A percentile compares a stretch with the other conserved stretches of the same genome.
These are phyloP conservation scores for Pilobolus umbonatus DNA, from an alignment of 192 early-diverging fungal species.

Conservation along the genomic window DNA sequence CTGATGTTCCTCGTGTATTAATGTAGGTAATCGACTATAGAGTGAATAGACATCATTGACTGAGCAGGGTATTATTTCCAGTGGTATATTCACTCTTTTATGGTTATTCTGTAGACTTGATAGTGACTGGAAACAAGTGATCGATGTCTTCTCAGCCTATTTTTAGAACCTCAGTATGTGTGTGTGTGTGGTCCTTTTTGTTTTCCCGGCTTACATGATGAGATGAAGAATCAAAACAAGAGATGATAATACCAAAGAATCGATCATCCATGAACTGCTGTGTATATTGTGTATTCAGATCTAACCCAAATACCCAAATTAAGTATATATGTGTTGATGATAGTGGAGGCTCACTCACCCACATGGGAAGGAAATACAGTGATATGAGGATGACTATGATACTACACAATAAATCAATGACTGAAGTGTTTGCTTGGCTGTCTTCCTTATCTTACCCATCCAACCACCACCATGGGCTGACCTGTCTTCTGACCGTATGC, in stretches of 20 bases:
- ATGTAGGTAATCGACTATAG: conserved; percentile 30
- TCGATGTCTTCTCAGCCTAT: conserved; percentile 39
- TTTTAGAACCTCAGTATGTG: background rate
- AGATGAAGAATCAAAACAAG: conserved; percentile 41
- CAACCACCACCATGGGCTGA: conserved; percentile 39
- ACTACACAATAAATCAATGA: conserved; percentile 23
- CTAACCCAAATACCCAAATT: conserved; percentile 12
- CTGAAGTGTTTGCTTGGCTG: background rate
- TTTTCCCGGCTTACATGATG: conserved; percentile 28
- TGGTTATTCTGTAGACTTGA: conserved; percentile 7
- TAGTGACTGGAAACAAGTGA: conserved; percentile 45
- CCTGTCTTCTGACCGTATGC: conserved; percentile 10
- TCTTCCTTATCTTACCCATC: conserved; percentile 37
- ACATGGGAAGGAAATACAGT: conserved; percentile 51
- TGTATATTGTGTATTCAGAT: conserved; percentile 42
- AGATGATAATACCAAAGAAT: conserved; percentile 50
- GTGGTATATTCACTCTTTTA: background rate
- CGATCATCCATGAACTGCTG: conserved; percentile 47
- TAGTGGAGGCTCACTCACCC: conserved; percentile 17
- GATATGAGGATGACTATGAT: conserved; percentile 53
- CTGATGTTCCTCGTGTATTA: conserved; percentile 44
- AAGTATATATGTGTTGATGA: background rate
- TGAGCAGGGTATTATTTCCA: background rate
- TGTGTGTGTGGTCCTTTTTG: background rate
- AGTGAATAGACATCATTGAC: conserved; percentile 19